Evolutionary conservation across 768 basidiomycete species (phyloP).

Genomic region (Termitomyces sp.): DNA sequence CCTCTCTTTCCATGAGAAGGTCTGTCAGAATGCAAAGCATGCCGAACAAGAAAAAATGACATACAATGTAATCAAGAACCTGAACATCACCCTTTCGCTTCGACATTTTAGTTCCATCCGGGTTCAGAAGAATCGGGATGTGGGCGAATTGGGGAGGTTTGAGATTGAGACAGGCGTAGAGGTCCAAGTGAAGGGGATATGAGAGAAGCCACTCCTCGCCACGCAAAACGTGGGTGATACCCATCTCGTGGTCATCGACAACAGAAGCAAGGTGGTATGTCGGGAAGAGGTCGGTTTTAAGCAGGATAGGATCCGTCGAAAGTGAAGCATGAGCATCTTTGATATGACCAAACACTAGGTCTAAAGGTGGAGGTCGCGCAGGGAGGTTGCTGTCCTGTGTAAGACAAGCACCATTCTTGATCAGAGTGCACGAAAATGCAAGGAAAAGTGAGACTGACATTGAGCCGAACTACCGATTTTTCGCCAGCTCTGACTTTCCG

Average conservation of each 20-base stretch:
- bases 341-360: constrained; percentile 74
- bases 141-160: constrained; percentile 83
- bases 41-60: constrained; percentile 10
- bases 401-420: not conserved
- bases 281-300: constrained; percentile 91
- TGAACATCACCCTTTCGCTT: constrained; percentile 90
- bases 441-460: constrained; percentile 47
- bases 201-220: constrained; percentile 99
- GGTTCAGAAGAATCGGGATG: constrained; percentile 84
- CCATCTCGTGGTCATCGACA: constrained; percentile 95
- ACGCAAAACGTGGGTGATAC: constrained; percentile 90
- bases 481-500: constrained; percentile 73
- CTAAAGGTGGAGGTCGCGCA: constrained; percentile 43
- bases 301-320: constrained; percentile 85
- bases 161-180: constrained; percentile 77
- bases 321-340: constrained; percentile 75
- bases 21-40: not conserved
- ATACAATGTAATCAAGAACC: constrained; percentile 83
- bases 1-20: constrained; percentile 44
- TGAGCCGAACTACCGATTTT: constrained; percentile 80
- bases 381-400: constrained; percentile 59
- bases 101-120: constrained; percentile 91
- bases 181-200: constrained; percentile 83
- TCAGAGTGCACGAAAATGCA: not conserved
- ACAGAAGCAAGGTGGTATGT: constrained; percentile 97